A percentile compares a stretch with the other conserved stretches of the same genome.
phyloP scores from a whole-genome alignment of 331 rosid species.

The Prunus yedoensis region DNA sequence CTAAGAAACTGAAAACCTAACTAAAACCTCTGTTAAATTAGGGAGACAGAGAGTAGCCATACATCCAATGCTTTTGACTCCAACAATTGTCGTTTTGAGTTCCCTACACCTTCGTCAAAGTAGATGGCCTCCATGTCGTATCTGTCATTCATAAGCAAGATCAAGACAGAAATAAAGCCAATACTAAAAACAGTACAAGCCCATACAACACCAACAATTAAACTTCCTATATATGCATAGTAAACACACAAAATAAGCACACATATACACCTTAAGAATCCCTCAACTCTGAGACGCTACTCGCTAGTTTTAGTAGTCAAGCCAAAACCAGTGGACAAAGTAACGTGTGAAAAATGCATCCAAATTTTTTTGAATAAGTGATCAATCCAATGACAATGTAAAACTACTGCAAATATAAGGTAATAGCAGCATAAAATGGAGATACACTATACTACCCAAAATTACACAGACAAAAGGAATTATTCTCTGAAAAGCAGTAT shows the following conservation, averaged over 20 bases:
- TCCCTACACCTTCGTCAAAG: slow-evolving; percentile 74
- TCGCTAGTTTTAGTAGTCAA: no score
- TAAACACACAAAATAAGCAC: neutral
- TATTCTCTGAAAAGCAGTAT: no score
- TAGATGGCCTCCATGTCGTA: slow-evolving; percentile 66
- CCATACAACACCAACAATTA: neutral
- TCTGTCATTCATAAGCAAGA: slow-evolving; percentile 27
- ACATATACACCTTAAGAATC: neutral
- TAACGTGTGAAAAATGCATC: neutral
- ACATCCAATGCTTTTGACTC: slow-evolving; percentile 64
- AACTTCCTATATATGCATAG: neutral
- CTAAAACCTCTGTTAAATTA: neutral
- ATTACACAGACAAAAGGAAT: no score
- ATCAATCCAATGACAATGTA: no score
- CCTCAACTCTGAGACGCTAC: no score
- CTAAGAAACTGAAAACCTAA: neutral
- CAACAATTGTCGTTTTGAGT: slow-evolving; percentile 56
- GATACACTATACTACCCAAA: no score
- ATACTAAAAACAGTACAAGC: no score
- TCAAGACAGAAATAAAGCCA: neutral
- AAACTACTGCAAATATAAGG: no score
- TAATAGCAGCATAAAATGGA: no score
- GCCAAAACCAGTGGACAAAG: neutral
- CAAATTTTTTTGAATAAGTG: neutral
- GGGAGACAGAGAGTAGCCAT: slow-evolving; percentile 24